A percentile compares a stretch with the other conserved stretches of the same genome.
Evolutionary conservation across 805 yeast species (phyloP).

Genomic region (Maudiozyma bulderi): DNA sequence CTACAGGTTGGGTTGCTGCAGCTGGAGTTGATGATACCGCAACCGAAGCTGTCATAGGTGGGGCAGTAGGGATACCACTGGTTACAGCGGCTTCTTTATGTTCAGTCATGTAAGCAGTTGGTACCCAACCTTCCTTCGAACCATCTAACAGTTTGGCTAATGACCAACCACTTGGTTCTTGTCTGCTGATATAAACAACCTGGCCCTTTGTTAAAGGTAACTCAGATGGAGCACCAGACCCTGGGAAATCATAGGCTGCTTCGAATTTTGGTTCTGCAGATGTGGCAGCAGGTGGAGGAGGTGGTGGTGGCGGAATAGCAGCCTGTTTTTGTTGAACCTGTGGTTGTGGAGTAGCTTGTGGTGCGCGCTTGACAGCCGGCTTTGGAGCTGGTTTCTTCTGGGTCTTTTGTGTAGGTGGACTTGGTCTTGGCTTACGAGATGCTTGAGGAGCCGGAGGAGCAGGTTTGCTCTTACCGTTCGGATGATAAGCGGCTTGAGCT

Average conservation of each 20-base stretch:
- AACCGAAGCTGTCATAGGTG: constrained; percentile 18
- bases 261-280: constrained; percentile 70
- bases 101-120: constrained; percentile 76
- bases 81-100: constrained; percentile 30
- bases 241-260: constrained; percentile 83
- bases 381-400: constrained; percentile 32
- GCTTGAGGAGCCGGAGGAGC: constrained; percentile 13
- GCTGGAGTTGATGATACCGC: constrained; percentile 8
- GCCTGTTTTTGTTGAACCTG: constrained; percentile 5
- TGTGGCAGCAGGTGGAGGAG: constrained; percentile 50
- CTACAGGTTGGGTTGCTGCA: background rate
- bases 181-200: constrained; percentile 58
- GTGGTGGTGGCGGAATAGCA: constrained; percentile 57
- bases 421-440: constrained; percentile 4
- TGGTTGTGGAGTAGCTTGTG: constrained; percentile 3
- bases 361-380: constrained; percentile 9
- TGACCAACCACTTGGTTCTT: constrained; percentile 90
- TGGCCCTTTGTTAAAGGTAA: constrained; percentile 72
- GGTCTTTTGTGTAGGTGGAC: constrained; percentile 39
- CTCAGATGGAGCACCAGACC: constrained; percentile 74
- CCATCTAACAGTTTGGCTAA: constrained; percentile 73
- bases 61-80: constrained; percentile 24
- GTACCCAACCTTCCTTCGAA: constrained; percentile 90
- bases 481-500: constrained; percentile 30
- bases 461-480: constrained; percentile 22